Evolutionary conservation across 164 flowering plant species (phyloP).

Genomic region (Macadamia tetraphylla): DNA sequence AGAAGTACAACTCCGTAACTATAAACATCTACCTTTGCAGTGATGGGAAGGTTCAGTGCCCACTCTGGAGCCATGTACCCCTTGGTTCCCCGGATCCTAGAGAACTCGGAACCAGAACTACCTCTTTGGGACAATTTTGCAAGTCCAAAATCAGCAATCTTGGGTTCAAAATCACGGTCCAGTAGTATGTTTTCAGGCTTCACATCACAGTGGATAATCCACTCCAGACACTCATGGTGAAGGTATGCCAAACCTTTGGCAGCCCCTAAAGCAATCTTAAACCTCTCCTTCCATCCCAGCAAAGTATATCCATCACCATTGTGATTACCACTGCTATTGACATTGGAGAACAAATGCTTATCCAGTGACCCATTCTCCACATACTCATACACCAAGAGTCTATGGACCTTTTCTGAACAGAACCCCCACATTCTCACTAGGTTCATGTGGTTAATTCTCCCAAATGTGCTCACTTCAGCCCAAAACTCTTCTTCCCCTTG

Average conservation of each 20-base stretch:
- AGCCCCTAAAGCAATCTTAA: constrained; percentile 5
- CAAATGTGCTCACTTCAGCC: constrained; percentile 25
- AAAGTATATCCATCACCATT: not conserved
- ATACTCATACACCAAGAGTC: constrained; percentile 19
- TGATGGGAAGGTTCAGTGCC: too few relatives aligned
- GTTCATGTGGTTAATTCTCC: constrained; percentile 24
- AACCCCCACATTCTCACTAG: constrained; percentile 25
- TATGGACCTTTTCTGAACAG: constrained; percentile 15
- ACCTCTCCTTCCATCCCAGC: constrained; percentile 10
- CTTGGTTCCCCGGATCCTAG: too few relatives aligned
- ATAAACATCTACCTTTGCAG: too few relatives aligned
- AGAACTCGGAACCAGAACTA: too few relatives aligned
- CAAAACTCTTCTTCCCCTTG: not conserved
- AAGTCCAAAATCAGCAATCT: too few relatives aligned
- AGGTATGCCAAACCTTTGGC: constrained; percentile 9
- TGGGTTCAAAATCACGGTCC: too few relatives aligned
- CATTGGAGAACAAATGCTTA: constrained; percentile 12
- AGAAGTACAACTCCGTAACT: too few relatives aligned
- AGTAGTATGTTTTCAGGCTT: constrained; percentile 11
- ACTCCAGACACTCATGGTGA: constrained; percentile 9
- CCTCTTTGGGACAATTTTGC: too few relatives aligned
- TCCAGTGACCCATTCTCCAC: constrained; percentile 19
- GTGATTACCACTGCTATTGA: too few relatives aligned
- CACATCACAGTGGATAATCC: constrained; percentile 7
- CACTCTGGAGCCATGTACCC: too few relatives aligned